phyloP scores from a whole-genome alignment of 106 monocot species.

The Dendrobium officinale region DNA sequence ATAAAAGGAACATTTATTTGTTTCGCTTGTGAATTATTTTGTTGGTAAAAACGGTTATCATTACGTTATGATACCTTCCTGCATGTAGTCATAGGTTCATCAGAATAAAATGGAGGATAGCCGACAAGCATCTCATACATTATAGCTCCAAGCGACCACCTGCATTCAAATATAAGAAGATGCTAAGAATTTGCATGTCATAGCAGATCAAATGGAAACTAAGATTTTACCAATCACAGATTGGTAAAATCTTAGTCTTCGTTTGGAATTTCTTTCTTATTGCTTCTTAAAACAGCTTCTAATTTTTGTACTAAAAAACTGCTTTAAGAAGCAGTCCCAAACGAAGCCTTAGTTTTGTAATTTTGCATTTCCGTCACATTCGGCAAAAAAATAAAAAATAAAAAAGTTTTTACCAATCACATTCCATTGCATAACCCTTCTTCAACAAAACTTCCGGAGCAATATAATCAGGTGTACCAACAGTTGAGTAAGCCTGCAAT shows the following conservation, averaged over 20 bases:
- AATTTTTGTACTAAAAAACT: too few relatives aligned
- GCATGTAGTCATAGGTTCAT: constrained; percentile 94
- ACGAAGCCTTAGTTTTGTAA: background rate
- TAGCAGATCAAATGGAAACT: background rate
- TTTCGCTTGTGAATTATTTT: background rate
- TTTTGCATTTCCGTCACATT: background rate
- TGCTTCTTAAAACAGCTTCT: too few relatives aligned
- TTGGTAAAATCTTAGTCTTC: background rate
- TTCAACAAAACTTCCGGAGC: constrained; percentile 93
- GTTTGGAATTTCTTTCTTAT: too few relatives aligned
- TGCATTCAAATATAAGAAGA: constrained; percentile 16
- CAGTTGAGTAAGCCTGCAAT: constrained; percentile 84
- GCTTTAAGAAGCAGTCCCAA: too few relatives aligned
- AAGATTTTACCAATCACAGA: background rate
- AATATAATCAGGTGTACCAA: constrained; percentile 95
- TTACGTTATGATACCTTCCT: constrained; percentile 54
- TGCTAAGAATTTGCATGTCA: background rate
- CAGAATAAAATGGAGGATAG: constrained; percentile 98
- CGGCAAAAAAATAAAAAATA: constrained; percentile 4
- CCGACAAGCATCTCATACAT: constrained; percentile 99
- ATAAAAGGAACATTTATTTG: background rate
- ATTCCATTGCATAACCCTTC: constrained; percentile 96
- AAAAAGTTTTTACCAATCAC: constrained; percentile 60
- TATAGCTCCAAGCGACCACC: constrained; percentile 96
- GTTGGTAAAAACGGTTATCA: background rate